These are phyloP conservation scores for Torulaspora indica DNA, from an alignment of 805 yeast genomes.

Conservation along the genomic window DNA sequence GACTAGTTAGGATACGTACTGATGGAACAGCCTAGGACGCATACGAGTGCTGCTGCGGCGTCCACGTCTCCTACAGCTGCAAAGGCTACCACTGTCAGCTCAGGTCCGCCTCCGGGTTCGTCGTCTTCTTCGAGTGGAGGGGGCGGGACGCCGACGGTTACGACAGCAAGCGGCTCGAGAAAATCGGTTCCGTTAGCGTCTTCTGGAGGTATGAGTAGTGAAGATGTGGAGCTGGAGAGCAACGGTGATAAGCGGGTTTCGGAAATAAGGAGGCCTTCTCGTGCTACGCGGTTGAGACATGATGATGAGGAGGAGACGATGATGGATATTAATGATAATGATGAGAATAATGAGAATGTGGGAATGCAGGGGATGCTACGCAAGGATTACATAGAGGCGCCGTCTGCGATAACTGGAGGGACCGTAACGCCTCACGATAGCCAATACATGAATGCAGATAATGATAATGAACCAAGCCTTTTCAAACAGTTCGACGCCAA, in stretches of 20 bases:
- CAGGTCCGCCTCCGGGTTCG: not conserved
- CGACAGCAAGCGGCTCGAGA: conserved; percentile 2
- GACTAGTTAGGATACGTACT: not conserved
- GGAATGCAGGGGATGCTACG: conserved; percentile 6
- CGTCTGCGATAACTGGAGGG: conserved; percentile 11
- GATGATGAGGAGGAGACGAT: conserved; percentile 8
- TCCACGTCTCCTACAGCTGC: conserved; percentile 10
- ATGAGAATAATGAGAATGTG: conserved; percentile 3
- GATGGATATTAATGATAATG: conserved; percentile 2
- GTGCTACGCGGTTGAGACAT: not conserved
- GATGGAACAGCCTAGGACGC: conserved; percentile 26
- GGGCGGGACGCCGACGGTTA: not conserved
- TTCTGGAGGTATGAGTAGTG: conserved; percentile 3
- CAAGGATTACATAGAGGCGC: conserved; percentile 13
- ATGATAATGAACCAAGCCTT: conserved; percentile 10
- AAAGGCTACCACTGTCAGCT: not conserved
- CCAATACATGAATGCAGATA: conserved; percentile 9
- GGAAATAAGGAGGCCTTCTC: conserved; percentile 5
- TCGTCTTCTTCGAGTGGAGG: conserved; percentile 1
- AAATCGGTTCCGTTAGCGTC: conserved; percentile 2
- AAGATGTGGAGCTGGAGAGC: conserved; percentile 10
- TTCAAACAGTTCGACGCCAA: conserved; percentile 34
- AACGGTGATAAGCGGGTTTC: not conserved
- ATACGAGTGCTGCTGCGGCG: conserved; percentile 17
- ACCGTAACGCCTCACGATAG: conserved; percentile 10